Percentiles rank a stretch among this genome's conserved stretches.
These are phyloP conservation scores for Lignosus rhinocerotis DNA, from an alignment of 1,284 basidiomycete genomes.

Conservation along the genomic window DNA sequence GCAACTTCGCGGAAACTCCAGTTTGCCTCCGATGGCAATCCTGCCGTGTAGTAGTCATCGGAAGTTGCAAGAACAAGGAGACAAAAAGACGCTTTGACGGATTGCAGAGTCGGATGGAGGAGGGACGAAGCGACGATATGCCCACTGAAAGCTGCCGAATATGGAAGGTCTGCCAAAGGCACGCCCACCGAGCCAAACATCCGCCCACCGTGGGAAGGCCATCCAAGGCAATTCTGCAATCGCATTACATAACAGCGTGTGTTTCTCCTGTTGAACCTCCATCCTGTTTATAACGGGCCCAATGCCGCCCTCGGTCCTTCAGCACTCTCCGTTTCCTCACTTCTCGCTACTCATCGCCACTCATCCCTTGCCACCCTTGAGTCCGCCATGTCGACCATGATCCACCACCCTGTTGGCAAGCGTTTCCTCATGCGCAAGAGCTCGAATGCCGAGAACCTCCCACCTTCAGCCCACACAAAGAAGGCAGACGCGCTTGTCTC, in stretches of 20 bases:
- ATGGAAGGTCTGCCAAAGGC: constrained; percentile 16
- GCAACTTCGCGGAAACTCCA: too few species aligned
- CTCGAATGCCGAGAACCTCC: constrained; percentile 26
- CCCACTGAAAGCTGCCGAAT: constrained; percentile 14
- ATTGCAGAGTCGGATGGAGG: constrained; percentile 9
- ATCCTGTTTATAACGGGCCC: constrained; percentile 8
- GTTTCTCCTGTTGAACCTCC: neutral
- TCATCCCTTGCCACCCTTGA: neutral
- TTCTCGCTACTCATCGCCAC: neutral
- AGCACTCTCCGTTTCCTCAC: neutral
- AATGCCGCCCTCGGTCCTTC: neutral
- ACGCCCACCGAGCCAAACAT: constrained; percentile 23
- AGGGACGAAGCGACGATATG: neutral
- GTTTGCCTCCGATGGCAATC: too few species aligned
- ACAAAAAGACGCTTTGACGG: constrained; percentile 16
- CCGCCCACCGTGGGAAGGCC: constrained; percentile 8
- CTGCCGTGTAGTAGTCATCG: neutral
- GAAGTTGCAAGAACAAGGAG: neutral
- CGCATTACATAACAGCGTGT: constrained; percentile 16
- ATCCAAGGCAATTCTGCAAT: constrained; percentile 18
- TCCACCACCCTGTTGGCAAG: constrained; percentile 18
- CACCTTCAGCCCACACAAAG: constrained; percentile 14
- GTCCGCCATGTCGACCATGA: constrained; percentile 11
- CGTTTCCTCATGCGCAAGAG: constrained; percentile 24
- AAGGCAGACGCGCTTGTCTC: constrained; percentile 23